Evolutionary conservation across 2,329 filamentous ascomycete species (phyloP).

Genomic region (Paecilomyces sp.): DNA sequence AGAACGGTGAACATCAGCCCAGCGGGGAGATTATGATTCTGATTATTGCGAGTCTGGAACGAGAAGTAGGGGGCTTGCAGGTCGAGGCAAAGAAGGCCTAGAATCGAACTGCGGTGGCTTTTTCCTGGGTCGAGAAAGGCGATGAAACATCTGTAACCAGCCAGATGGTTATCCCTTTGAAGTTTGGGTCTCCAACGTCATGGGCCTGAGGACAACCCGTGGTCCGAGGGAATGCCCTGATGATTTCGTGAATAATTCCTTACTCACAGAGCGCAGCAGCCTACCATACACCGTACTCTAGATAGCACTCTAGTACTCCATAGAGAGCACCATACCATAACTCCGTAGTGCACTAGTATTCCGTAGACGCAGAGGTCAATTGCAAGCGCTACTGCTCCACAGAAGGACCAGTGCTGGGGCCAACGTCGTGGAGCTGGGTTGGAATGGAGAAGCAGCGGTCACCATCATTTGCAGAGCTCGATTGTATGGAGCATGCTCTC

Average conservation of each 20-base stretch:
- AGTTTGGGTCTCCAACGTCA: not conserved
- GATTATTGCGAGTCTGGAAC: not conserved
- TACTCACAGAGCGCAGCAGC: not conserved
- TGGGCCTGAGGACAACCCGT: not conserved
- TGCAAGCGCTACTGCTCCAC: not conserved
- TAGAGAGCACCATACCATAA: no score
- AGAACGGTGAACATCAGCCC: not conserved
- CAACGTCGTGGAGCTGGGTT: not conserved
- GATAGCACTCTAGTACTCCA: no score
- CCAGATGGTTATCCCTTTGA: not conserved
- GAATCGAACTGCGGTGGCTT: not conserved
- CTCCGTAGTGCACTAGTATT: not conserved
- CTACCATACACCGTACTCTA: no score
- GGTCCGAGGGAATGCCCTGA: not conserved
- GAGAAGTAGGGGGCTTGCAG: not conserved
- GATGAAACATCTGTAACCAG: not conserved
- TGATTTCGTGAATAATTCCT: not conserved
- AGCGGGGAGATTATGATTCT: not conserved
- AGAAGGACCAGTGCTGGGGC: not conserved
- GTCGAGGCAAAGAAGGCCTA: not conserved
- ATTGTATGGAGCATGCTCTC: not conserved
- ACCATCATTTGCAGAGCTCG: not conserved
- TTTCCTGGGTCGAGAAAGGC: not conserved
- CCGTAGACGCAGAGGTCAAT: not conserved
- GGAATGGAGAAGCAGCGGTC: not conserved